Base-by-base conservation (phyloP, 1,139 yeast genomes). In the Yamadazyma spencermartinsiae region DNA sequence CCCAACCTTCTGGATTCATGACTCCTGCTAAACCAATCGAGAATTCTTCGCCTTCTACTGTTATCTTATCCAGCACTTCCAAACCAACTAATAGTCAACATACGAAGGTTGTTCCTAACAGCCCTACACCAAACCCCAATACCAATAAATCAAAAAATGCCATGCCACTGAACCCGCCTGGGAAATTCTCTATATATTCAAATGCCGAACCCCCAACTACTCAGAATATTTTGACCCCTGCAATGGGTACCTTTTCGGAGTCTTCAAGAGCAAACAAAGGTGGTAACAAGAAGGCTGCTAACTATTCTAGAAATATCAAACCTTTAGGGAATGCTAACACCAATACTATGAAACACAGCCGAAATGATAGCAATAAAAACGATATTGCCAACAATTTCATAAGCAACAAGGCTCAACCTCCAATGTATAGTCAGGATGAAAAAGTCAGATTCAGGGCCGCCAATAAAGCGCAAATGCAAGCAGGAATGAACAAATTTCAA, bases 401-500 rank as follows among this genome's bases (percentile, higher is more conserved):
- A 9, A 20, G 16, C 9, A 16, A 10, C 13, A 15, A 28, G n/a
- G n/a, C 5, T 9, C 31, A 4, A 4, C 4, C 19, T 9, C 10
- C 6, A 16, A 11, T 11, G 9, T 28, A 28, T 35, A 34, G 31
- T 19, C 37, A 42, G 13, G 42, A 38, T n/a, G 44, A 41, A 35
- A 39, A 29, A 16, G 33, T 44, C 34, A 39, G 54, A 33, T 52
- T 50, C 37, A 51, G 48, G 32, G 35, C 48, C 12, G 39, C 50
- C 4, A 56, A 55, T 31, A 61, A 57, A 46, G 60, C 67, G 1
- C 60, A 63, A 40, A 67, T 66, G 72, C 72, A 65, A 53, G 68
- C 68, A 4, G 75, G 75, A 8, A 68, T 70, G 68, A 69, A 66
- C 49, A 72, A 72, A 54, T 76, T 76, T 50, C 81, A 76, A 52